Conservation (phyloP, 345 rosid species). For the Boechera divaricarpa region DNA sequence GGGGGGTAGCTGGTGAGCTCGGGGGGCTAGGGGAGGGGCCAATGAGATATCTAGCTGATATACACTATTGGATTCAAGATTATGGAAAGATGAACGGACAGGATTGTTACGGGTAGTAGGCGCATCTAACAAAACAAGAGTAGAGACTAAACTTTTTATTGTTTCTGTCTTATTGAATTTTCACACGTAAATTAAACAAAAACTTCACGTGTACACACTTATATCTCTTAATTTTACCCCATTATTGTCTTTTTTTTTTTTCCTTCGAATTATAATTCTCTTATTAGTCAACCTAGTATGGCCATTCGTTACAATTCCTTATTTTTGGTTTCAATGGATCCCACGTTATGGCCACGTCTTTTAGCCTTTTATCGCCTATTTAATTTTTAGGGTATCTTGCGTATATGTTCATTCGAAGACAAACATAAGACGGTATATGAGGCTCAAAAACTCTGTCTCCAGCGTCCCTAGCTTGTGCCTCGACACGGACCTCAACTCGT, state of each 20-base stretch:
- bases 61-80: constrained; percentile 13
- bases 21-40: constrained; percentile 21
- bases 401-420: background rate
- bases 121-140: constrained; percentile 21
- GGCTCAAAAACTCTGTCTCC: too few relatives aligned
- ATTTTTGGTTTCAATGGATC: constrained; percentile 10
- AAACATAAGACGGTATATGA: too few relatives aligned
- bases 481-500: too few relatives aligned
- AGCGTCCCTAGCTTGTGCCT: too few relatives aligned
- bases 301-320: constrained; percentile 10
- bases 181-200: constrained; percentile 1
- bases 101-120: constrained; percentile 31
- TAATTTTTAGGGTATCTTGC: background rate
- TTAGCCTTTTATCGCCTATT: background rate
- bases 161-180: background rate
- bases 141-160: background rate
- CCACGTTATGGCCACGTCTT: constrained; percentile 35
- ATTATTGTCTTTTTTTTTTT: background rate
- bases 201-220: constrained; percentile 22
- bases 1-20: too few relatives aligned
- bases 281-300: constrained; percentile 35
- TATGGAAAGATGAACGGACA: too few relatives aligned
- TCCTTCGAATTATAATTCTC: constrained; percentile 10
- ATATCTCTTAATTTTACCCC: background rate
- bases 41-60: background rate